Evolutionary conservation across 2,329 filamentous ascomycete species (phyloP).

Genomic region (Piedraia hortae): DNA sequence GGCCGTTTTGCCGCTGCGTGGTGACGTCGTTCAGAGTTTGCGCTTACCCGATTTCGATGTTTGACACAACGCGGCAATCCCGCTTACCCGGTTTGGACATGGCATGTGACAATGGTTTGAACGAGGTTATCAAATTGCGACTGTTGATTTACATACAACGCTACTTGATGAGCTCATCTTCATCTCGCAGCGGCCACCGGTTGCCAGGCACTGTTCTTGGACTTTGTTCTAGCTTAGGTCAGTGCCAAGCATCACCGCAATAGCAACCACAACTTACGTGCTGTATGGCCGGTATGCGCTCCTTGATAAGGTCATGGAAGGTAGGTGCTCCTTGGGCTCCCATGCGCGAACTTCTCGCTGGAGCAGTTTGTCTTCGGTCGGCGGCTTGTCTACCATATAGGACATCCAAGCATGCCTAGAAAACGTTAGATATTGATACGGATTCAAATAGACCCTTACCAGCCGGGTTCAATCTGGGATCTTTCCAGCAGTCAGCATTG

Average conservation of each 20-base stretch:
- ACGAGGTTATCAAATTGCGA: no score
- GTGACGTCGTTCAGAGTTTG: no score
- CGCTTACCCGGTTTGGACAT: no score
- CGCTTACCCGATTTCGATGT: no score
- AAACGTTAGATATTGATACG: slow-evolving; percentile 1
- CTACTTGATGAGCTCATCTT: background rate
- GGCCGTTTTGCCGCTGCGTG: no score
- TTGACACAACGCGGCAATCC: no score
- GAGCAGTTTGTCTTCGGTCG: slow-evolving; percentile 45
- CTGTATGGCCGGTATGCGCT: slow-evolving; percentile 80
- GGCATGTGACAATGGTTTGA: no score
- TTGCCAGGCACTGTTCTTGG: slow-evolving; percentile 22
- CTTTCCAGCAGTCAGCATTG: slow-evolving; percentile 16
- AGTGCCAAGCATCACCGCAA: no score
- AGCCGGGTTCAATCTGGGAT: slow-evolving; percentile 75
- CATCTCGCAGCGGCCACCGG: slow-evolving; percentile 19
- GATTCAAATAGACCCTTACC: slow-evolving; percentile 18
- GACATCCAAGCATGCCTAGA: slow-evolving; percentile 81
- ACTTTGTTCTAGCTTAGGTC: slow-evolving; percentile 19
- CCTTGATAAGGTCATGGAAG: slow-evolving; percentile 47
- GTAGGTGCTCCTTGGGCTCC: slow-evolving; percentile 46
- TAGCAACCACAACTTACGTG: slow-evolving; percentile 40
- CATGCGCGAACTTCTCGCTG: slow-evolving; percentile 40
- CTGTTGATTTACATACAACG: no score
- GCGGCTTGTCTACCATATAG: slow-evolving; percentile 72